phyloP scores from a whole-genome alignment of 2,329 filamentous ascomycete genomes.

The Aureobasidium sp. region DNA sequence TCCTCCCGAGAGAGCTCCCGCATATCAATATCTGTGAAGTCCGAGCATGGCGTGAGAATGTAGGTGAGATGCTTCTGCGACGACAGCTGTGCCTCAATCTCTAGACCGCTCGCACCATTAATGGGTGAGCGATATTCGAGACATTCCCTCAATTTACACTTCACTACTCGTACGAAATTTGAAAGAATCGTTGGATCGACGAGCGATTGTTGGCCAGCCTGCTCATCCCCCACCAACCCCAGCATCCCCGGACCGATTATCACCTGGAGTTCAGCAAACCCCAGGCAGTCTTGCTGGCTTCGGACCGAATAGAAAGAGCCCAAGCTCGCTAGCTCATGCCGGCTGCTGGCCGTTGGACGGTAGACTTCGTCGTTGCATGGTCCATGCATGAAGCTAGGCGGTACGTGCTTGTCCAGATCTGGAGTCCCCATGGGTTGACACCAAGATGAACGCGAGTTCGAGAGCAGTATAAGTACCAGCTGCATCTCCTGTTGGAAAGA shows the following conservation, averaged over 20 bases:
- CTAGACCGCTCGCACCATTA: background rate
- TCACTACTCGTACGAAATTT: background rate
- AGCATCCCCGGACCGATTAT: slow-evolving; percentile 8
- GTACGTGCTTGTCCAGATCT: slow-evolving; percentile 15
- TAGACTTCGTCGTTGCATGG: slow-evolving; percentile 14
- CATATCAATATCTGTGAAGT: background rate
- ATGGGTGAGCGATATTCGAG: background rate
- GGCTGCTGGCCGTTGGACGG: background rate
- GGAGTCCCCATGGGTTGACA: slow-evolving; percentile 14
- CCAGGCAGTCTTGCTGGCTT: background rate
- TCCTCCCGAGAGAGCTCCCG: background rate
- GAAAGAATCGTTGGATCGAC: slow-evolving; percentile 11
- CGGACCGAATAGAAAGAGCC: slow-evolving; percentile 2
- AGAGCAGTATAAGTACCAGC: slow-evolving; percentile 12
- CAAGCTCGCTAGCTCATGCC: background rate
- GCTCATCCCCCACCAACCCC: slow-evolving; percentile 10
- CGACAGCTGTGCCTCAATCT: background rate
- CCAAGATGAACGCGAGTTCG: background rate
- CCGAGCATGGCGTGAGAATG: background rate
- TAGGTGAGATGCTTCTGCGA: background rate
- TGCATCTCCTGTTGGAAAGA: background rate
- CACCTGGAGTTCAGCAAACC: background rate
- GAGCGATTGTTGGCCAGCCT: slow-evolving; percentile 1
- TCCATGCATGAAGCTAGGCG: slow-evolving; percentile 6
- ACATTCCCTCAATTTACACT: background rate